phyloP scores from a whole-genome alignment of 1,139 yeast genomes.

The Saccharomyces hybrid region DNA sequence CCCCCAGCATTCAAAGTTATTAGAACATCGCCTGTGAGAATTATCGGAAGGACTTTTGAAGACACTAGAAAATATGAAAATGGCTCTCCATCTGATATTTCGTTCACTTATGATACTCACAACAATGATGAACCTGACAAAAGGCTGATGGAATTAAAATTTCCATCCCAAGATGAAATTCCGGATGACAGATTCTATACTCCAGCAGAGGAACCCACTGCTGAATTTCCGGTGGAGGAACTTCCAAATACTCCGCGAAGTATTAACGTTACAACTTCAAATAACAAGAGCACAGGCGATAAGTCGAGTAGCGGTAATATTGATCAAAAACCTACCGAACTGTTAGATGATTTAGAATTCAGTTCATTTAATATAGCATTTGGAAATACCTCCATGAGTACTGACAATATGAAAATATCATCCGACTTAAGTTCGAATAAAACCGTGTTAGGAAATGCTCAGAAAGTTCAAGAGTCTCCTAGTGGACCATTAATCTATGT shows the following conservation, averaged over 20 bases:
- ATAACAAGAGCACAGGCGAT: background rate
- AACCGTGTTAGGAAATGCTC: background rate
- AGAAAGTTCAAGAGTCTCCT: background rate
- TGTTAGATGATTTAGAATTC: conserved; percentile 28
- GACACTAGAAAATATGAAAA: background rate
- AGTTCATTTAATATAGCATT: conserved; percentile 30
- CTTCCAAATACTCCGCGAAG: background rate
- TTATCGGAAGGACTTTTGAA: background rate
- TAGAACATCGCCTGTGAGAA: conserved; percentile 10
- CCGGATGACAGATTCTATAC: conserved; percentile 8
- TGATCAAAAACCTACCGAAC: background rate
- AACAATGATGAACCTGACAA: conserved; percentile 8
- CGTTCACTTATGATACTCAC: conserved; percentile 15
- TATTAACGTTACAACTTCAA: background rate
- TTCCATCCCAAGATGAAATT: conserved; percentile 18
- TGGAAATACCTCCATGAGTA: conserved; percentile 11
- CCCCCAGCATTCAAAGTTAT: conserved; percentile 7
- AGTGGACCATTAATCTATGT: conserved; percentile 9
- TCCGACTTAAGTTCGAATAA: background rate
- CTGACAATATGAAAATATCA: background rate
- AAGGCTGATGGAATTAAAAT: conserved; percentile 14
- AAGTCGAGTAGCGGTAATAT: background rate
- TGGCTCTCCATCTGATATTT: conserved; percentile 12
- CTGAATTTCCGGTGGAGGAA: conserved; percentile 3
- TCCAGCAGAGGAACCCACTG: conserved; percentile 7